phyloP scores from a whole-genome alignment of 129 eudicot genomes.

The Flaveria robusta region DNA sequence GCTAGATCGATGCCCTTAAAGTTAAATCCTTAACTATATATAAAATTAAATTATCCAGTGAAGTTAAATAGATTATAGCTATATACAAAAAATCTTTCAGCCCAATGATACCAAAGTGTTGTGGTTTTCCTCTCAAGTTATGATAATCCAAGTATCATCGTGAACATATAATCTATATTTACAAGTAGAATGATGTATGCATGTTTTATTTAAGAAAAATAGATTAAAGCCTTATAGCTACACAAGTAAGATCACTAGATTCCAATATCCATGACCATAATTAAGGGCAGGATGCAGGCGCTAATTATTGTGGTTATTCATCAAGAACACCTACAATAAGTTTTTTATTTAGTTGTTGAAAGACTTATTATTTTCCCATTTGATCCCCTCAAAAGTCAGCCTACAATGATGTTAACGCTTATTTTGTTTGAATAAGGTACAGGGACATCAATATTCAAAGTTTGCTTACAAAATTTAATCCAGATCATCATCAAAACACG shows the following conservation, averaged over 20 bases:
- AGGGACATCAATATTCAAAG: neutral
- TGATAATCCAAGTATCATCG: no score
- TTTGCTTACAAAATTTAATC: neutral
- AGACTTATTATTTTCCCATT: neutral
- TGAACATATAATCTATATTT: no score
- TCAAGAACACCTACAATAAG: neutral
- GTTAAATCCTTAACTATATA: no score
- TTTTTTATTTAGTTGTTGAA: no score
- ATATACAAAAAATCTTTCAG: no score
- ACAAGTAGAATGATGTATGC: no score
- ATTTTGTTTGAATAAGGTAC: neutral
- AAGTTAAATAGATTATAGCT: no score
- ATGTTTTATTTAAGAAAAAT: neutral
- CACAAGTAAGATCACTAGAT: neutral
- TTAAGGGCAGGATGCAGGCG: neutral
- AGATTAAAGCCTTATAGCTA: neutral
- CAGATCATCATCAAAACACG: conserved; percentile 6
- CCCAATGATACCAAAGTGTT: no score
- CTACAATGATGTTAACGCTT: neutral
- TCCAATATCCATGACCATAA: neutral
- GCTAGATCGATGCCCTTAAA: no score
- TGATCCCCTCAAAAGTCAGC: neutral
- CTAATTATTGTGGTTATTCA: neutral
- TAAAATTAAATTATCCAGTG: neutral
- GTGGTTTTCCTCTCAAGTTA: no score